Conservation (phyloP, 2,329 filamentous ascomycete species). For the Penicillium sp. region DNA sequence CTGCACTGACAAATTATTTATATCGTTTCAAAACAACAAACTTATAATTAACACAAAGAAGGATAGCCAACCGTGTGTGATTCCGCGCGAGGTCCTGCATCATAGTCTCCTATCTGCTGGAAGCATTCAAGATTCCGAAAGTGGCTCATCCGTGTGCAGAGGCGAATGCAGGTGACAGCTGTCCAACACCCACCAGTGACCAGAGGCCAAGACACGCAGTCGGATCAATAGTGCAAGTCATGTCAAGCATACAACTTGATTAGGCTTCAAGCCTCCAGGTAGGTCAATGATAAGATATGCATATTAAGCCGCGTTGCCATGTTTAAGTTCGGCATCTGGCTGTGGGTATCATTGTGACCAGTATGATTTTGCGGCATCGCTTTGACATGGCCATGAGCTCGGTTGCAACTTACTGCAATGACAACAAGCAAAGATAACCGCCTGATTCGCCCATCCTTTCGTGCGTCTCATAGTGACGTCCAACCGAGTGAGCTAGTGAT, state of each 20-base stretch:
- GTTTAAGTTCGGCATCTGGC: not conserved
- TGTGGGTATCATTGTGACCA: not conserved
- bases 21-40: not conserved
- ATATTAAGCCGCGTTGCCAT: not conserved
- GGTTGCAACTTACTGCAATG: not conserved
- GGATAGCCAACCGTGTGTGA: not conserved
- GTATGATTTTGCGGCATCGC: not conserved
- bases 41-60: not conserved
- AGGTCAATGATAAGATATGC: not conserved
- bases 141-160: not conserved
- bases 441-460: not conserved
- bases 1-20: not conserved
- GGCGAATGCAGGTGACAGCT: constrained; percentile 8
- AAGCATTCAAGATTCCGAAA: not conserved
- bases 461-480: not conserved
- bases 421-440: not conserved
- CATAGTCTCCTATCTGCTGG: not conserved
- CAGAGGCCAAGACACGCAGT: constrained; percentile 1
- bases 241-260: constrained; percentile 3
- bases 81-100: not conserved
- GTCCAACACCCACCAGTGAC: constrained; percentile 3
- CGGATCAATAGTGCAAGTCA: constrained; percentile 6
- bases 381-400: not conserved
- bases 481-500: not conserved
- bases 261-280: not conserved